Evolutionary conservation across 225 moss, liverwort and hornwort species (phyloP), one percentile per base, ranked within the genome.

Genomic region (Marchantia polymorpha): DNA sequence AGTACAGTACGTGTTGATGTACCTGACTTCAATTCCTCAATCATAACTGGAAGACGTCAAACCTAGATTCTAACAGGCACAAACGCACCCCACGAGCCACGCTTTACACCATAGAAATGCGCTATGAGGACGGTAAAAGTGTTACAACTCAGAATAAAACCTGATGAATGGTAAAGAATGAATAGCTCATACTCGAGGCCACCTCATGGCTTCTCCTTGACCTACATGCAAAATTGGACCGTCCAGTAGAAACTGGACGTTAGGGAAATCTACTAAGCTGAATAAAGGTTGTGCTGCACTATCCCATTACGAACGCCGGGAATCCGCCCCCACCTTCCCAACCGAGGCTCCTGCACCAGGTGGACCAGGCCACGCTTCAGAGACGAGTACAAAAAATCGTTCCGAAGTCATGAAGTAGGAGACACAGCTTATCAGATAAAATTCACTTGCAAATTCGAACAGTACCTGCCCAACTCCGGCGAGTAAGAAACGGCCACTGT

Each of bases 381-480:
- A 72, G 52, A 54, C 58, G 12, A 12, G 16, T 0, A 69, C 9
- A 30, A 0, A 30, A 47, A 1, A 17, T 39, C 31, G 46, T 9
- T 8, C 50, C 4, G 5, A 39, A 72, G 31, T 19, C 47, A 20
- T 7, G 22, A 50, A 22, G 20, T 22, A 2, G 39, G 39, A 22
- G 6, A 9, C 50, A 48, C 17, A 50, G 0, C 22, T 50, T 50
- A 39, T n/a, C n/a, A n/a, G n/a, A n/a, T 4, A 72, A 77, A 7
- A 22, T 65, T 29, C 29, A 65, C 65, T 1, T 29, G 12, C 30
- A 69, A 58, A 12, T 19, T 7, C 51, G 64, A 25, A n/a, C 23
- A 49, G 26, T 88, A 97, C 97, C 97, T 99, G 94, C 66, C 99
- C 99, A 78, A 86, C 85, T 82, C 99, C 99, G 26, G 93, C 95